phyloP scores from a whole-genome alignment of 2,329 filamentous ascomycete species.

The Pestalotiopsis fici region DNA sequence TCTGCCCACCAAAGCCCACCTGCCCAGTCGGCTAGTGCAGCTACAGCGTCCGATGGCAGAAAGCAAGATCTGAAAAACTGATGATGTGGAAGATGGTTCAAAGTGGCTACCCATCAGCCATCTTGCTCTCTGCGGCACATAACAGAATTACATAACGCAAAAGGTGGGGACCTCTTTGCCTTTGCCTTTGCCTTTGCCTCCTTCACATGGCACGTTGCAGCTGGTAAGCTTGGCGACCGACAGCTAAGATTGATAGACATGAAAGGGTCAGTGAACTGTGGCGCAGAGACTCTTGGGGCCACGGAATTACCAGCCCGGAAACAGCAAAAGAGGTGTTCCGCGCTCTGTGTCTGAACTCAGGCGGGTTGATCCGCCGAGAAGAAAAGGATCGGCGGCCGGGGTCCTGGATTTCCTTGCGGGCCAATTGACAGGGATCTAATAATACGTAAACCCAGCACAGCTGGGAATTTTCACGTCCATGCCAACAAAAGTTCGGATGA shows the following conservation, averaged over 20 bases:
- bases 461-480: neutral
- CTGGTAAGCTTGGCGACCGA: neutral
- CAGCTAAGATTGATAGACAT: slow-evolving; percentile 1
- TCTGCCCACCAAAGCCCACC: neutral
- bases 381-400: neutral
- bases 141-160: neutral
- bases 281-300: neutral
- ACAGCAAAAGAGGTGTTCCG: neutral
- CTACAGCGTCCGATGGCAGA: neutral
- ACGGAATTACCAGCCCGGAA: neutral
- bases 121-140: neutral
- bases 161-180: neutral
- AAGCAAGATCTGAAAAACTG: neutral
- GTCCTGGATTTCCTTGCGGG: neutral
- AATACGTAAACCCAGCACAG: neutral
- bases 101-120: neutral
- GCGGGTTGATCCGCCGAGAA: no score
- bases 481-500: slow-evolving; percentile 1
- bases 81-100: neutral
- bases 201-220: neutral
- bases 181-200: neutral
- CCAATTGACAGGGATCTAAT: neutral
- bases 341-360: neutral
- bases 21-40: neutral
- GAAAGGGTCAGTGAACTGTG: neutral